Base-by-base conservation (phyloP, 2,329 filamentous ascomycete genomes). In the Clonostachys rosea region DNA sequence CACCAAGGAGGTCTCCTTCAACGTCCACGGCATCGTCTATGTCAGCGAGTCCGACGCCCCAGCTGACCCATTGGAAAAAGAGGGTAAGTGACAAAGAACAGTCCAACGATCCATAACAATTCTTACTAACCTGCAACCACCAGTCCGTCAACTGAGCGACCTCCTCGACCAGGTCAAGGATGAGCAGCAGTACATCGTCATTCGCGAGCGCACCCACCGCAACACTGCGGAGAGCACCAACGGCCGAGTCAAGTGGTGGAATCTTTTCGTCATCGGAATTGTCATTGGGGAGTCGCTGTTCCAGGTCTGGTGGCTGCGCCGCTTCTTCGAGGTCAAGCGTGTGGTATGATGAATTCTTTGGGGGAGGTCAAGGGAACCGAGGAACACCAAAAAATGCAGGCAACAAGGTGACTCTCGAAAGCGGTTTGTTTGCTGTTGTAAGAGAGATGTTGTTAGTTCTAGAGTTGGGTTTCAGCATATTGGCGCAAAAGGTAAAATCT, bases 161-260 rank as follows among this genome's bases (percentile, higher is more conserved):
- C 79, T 96, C 55, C 79, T 99, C 51, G 78, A 84, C 54, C 89
- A 95, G 70, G 91, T 97, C 69, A 96, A 95, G 76, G 94, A 97
- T 68, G 94, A 99, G 75, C 94, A 99, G 74, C 83, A 86, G 58
- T 99, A 99, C 75, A 97, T 99, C 62, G 84, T 99, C 52, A 74
- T 97, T 49, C 87, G 94, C 59, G 94, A 99, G 75, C 83, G 94
- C 62, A 96, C 89, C 57, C 94, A 99, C 78, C 83, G 94, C 66
- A 99, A 99, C 75, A 99, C 94, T 10, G 94, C 94, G 54, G 94
- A 99, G 76, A 96, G 91, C 79, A 99, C 94, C 61, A 99, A 99
- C 70, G 81, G 84, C 58, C 82, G 94, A 56, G 94, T 99, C 66
- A 99, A 99, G 78, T 99, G 94, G 94, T 99, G 94, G 94, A 96